Base-by-base conservation (phyloP, 1,284 basidiomycete species). In the Ganoderma leucocontextum region DNA sequence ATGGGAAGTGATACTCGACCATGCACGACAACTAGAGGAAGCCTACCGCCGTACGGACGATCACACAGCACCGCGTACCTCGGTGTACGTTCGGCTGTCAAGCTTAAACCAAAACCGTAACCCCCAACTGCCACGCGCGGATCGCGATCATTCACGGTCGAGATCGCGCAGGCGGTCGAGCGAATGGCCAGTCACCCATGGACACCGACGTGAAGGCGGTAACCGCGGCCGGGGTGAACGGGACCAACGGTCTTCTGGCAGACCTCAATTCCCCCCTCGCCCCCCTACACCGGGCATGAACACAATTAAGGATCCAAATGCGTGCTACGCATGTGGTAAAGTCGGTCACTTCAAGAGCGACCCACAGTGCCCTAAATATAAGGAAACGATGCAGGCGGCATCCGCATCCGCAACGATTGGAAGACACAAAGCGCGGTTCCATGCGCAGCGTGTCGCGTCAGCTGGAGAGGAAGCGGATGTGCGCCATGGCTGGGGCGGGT, bases 401-500 rank as follows among this genome's bases (percentile, higher is more conserved):
- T n/a, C n/a, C n/a, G n/a, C n/a, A n/a, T n/a, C n/a, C n/a, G n/a
- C n/a, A n/a, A n/a, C n/a, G n/a, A n/a, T n/a, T n/a, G n/a, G n/a
- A n/a, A n/a, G n/a, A n/a, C n/a, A n/a, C n/a, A 52, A 25, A 19
- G 17, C 65, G 0, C 60, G 47, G 1, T 67, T 67, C 53, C 60
- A 67, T 15, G 55, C 61, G 2, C 61, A 62, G 44, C 60, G 53
- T 0, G n/a, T n/a, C n/a, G n/a, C n/a, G 17, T 19, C 42, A 15
- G 35, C 7, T 9, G 19, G n/a, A 17, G 22, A 38, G 7, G 65
- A 44, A n/a, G n/a, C n/a, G n/a, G n/a, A n/a, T n/a, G n/a, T n/a
- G n/a, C n/a, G n/a, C n/a, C n/a, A n/a, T 38, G 41, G 33, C 2
- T 63, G 66, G 66, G 66, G 62, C 6, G 62, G 65, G 4, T 66